These are phyloP conservation scores for Nicotiana knightiana DNA, from an alignment of 257 asterid genomes.

Conservation along the genomic window DNA sequence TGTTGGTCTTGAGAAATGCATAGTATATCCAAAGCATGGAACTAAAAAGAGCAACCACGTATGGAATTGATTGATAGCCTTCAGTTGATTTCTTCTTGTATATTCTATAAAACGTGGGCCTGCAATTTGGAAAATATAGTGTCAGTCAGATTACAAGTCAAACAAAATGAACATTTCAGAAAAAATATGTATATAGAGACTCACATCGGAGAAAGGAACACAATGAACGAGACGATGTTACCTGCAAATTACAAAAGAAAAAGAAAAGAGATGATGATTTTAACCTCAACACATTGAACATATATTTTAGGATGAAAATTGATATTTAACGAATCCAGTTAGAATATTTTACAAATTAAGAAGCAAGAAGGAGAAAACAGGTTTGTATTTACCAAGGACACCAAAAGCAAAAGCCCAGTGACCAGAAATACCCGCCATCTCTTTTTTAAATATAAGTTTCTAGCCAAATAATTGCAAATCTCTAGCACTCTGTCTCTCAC, in stretches of 20 bases:
- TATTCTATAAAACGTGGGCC: conserved; percentile 51
- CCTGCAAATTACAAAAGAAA: conserved; percentile 25
- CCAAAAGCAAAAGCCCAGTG: conserved; percentile 44
- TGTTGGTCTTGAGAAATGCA: conserved; percentile 51
- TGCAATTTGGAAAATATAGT: not conserved
- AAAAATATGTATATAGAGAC: not conserved
- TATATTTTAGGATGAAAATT: no score
- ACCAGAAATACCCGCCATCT: conserved; percentile 5
- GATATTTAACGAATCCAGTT: no score
- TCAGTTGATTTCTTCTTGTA: conserved; percentile 54
- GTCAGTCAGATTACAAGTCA: not conserved
- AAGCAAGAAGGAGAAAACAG: not conserved
- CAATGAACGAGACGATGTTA: conserved; percentile 55
- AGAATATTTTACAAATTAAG: not conserved
- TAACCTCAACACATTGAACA: no score
- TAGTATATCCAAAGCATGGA: conserved; percentile 72
- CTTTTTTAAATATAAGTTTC: not conserved
- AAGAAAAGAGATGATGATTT: no score
- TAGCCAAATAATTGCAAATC: not conserved
- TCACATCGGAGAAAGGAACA: conserved; percentile 61
- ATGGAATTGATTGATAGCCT: conserved; percentile 58
- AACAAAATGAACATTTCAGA: not conserved
- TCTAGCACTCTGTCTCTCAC: conserved; percentile 1
- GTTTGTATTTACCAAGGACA: conserved; percentile 32
- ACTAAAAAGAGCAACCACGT: conserved; percentile 51